These are phyloP conservation scores for Triticum monococcum DNA, from an alignment of 176 grass and related monocot genomes.

Conservation along the genomic window DNA sequence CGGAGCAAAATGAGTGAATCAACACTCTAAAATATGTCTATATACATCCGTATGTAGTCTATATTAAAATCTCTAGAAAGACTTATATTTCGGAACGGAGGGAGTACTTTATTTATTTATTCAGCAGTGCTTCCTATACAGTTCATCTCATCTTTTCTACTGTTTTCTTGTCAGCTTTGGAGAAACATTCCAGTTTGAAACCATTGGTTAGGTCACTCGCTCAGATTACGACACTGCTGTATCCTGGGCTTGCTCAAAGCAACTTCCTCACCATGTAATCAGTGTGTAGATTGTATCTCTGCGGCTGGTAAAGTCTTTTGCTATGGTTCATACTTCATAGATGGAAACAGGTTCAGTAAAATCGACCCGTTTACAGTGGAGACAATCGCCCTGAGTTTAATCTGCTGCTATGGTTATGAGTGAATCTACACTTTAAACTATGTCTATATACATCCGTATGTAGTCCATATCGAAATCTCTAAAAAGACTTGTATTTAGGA, in stretches of 20 bases:
- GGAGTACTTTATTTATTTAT: not conserved
- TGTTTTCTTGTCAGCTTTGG: conserved; percentile 39
- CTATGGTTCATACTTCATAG: not conserved
- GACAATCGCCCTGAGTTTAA: not conserved
- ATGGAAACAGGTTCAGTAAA: not conserved
- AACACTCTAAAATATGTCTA: no score
- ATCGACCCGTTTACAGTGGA: not conserved
- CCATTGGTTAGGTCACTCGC: conserved; percentile 45
- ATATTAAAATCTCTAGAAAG: no score
- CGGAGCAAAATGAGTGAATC: no score
- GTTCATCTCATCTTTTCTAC: not conserved
- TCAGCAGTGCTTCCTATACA: not conserved
- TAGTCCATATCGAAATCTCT: no score
- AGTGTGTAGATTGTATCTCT: conserved; percentile 31
- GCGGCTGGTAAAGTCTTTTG: not conserved
- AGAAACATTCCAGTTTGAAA: conserved; percentile 55
- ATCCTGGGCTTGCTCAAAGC: conserved; percentile 51
- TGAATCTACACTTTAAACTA: no score
- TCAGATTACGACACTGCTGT: conserved; percentile 54
- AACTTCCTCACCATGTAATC: conserved; percentile 43
- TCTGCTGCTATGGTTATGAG: not conserved
- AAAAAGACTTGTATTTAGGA: no score
- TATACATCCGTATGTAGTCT: no score
- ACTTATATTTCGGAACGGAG: no score
- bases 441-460: no score